Evolutionary conservation across 140 eudicot genomes (phyloP).

Genomic region (Flaveria floridana): DNA sequence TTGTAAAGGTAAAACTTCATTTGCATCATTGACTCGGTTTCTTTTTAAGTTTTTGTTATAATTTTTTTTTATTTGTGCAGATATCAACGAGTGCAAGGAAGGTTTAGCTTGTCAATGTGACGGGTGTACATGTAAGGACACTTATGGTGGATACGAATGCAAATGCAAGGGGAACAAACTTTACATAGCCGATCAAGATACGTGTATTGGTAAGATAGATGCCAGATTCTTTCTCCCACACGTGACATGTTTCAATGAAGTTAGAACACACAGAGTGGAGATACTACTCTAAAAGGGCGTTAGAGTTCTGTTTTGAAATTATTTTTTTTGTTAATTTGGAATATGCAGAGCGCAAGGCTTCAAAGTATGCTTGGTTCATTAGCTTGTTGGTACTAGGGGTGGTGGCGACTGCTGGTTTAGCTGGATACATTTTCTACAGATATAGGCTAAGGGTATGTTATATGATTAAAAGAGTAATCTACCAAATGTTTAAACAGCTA

Average conservation of each 20-base stretch:
- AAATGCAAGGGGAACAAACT: conserved; percentile 68
- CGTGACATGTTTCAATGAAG: no score
- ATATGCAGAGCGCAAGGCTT: conserved; percentile 52
- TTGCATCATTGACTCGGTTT: not conserved
- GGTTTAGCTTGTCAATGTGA: conserved; percentile 66
- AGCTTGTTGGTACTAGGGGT: conserved; percentile 53
- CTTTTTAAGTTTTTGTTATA: conserved; percentile 14
- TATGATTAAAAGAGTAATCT: conserved; percentile 14
- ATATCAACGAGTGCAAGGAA: conserved; percentile 74
- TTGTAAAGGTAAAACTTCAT: conserved; percentile 56
- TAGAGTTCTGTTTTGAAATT: no score
- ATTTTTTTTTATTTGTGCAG: conserved; percentile 32
- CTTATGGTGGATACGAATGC: conserved; percentile 91
- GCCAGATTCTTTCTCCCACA: no score
- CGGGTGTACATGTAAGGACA: conserved; percentile 78
- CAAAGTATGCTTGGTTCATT: conserved; percentile 55
- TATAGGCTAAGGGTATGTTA: conserved; percentile 79
- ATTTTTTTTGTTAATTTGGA: not conserved
- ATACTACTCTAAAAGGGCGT: no score
- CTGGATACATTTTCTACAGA: conserved; percentile 77
- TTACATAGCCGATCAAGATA: conserved; percentile 76
- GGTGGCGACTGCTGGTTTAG: conserved; percentile 54
- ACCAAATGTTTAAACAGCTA: not conserved
- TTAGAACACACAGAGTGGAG: no score
- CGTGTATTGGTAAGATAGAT: conserved; percentile 65